Evolutionary conservation across 257 asterid genomes (phyloP).

Genomic region (Thymus quinquecostatus): DNA sequence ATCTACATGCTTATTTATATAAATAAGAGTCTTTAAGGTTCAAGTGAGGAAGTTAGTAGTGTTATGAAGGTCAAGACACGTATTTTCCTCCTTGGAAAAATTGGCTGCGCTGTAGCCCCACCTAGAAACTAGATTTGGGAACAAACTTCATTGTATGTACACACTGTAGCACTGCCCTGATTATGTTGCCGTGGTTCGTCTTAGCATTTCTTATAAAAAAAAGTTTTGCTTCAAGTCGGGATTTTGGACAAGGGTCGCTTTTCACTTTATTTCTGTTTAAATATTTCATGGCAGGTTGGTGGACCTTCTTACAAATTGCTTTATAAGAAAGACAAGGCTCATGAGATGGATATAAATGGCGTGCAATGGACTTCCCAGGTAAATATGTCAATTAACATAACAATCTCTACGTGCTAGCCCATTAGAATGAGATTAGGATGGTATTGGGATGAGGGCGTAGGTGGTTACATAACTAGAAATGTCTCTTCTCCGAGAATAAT

Average conservation of each 20-base stretch:
- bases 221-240: background rate
- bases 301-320: slow-evolving; percentile 71
- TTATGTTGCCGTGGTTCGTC: background rate
- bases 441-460: too few relatives aligned
- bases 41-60: too few relatives aligned
- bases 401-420: background rate
- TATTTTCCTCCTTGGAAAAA: background rate
- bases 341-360: slow-evolving; percentile 84
- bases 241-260: background rate
- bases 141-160: background rate
- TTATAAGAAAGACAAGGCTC: slow-evolving; percentile 83
- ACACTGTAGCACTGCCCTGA: background rate
- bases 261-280: slow-evolving; percentile 10
- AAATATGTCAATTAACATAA: slow-evolving; percentile 29
- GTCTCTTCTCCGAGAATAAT: background rate
- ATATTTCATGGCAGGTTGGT: slow-evolving; percentile 52
- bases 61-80: background rate
- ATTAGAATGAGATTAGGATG: background rate
- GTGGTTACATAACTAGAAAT: too few relatives aligned
- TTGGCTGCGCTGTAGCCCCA: background rate
- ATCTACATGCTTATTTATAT: background rate
- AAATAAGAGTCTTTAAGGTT: too few relatives aligned
- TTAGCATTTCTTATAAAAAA: background rate
- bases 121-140: background rate
- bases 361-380: slow-evolving; percentile 86